A percentile compares a stretch with the other conserved stretches of the same genome.
These are phyloP conservation scores for Hanseniaspora sp. DNA, from an alignment of 1,139 yeast genomes.

Conservation along the genomic window DNA sequence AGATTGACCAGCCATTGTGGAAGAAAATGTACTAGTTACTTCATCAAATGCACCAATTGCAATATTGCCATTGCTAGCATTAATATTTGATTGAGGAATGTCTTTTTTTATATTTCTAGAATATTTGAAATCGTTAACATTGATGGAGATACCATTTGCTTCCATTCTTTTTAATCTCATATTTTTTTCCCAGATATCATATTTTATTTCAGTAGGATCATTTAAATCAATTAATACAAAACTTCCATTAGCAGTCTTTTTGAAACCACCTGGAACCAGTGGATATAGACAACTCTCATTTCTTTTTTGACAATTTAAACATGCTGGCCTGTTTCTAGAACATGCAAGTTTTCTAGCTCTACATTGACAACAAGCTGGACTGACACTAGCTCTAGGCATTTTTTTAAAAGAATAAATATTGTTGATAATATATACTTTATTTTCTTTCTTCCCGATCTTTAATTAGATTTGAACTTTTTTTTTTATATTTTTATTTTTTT, in stretches of 20 bases:
- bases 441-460: not conserved
- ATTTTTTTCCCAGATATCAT: slow-evolving; percentile 9
- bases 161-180: slow-evolving; percentile 3
- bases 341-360: slow-evolving; percentile 44
- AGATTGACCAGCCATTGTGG: not conserved
- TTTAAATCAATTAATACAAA: slow-evolving; percentile 14
- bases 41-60: not conserved
- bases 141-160: not conserved
- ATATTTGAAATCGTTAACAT: not conserved
- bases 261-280: slow-evolving; percentile 25
- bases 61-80: not conserved
- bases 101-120: not conserved
- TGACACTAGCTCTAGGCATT: slow-evolving; percentile 21
- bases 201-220: slow-evolving; percentile 14
- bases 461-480: not conserved
- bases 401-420: not conserved
- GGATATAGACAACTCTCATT: slow-evolving; percentile 26
- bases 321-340: slow-evolving; percentile 45
- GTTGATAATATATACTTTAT: not conserved
- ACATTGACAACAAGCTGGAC: slow-evolving; percentile 38
- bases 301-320: slow-evolving; percentile 41
- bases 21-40: too few relatives aligned
- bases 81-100: not conserved
- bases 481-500: too few relatives aligned
- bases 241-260: slow-evolving; percentile 2